phyloP scores from a whole-genome alignment of 805 yeast species.

The Scheffersomyces coipomensis region DNA sequence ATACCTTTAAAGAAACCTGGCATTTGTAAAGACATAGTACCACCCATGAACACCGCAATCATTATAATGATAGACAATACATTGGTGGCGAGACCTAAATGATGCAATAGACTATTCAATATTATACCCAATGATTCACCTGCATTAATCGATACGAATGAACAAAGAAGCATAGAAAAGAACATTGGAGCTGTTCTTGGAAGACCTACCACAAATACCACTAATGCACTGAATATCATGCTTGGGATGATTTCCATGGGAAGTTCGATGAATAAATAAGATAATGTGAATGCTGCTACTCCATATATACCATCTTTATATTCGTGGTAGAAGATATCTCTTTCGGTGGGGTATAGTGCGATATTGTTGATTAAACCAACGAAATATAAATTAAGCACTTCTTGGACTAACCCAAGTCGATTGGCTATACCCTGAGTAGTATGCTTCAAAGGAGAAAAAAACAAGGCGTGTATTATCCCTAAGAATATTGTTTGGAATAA shows the following conservation, averaged over 20 bases:
- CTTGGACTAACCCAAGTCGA: conserved; percentile 74
- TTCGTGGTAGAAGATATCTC: conserved; percentile 75
- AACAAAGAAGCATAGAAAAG: conserved; percentile 57
- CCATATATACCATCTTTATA: conserved; percentile 71
- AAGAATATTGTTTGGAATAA: conserved; percentile 60
- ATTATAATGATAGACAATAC: conserved; percentile 64
- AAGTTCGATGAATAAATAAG: conserved; percentile 58
- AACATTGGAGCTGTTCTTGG: conserved; percentile 67
- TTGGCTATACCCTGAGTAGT: conserved; percentile 53
- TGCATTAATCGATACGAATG: conserved; percentile 57
- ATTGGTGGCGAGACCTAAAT: conserved; percentile 81
- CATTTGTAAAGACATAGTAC: conserved; percentile 74
- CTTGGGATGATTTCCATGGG: conserved; percentile 65
- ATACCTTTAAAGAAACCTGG: conserved; percentile 64
- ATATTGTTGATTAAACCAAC: conserved; percentile 78
- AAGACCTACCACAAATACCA: conserved; percentile 69
- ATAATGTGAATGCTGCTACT: conserved; percentile 55
- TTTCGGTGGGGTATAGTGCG: conserved; percentile 70
- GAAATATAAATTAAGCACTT: conserved; percentile 67
- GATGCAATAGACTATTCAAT: conserved; percentile 67
- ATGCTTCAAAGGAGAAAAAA: conserved; percentile 45
- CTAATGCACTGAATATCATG: conserved; percentile 54
- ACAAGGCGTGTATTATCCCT: conserved; percentile 64
- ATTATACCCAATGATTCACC: conserved; percentile 85
- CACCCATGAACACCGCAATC: conserved; percentile 80